Evolutionary conservation across 208 protist species (phyloP), one percentile per base, ranked within the genome.

Genomic region (Trypanosoma caninum): DNA sequence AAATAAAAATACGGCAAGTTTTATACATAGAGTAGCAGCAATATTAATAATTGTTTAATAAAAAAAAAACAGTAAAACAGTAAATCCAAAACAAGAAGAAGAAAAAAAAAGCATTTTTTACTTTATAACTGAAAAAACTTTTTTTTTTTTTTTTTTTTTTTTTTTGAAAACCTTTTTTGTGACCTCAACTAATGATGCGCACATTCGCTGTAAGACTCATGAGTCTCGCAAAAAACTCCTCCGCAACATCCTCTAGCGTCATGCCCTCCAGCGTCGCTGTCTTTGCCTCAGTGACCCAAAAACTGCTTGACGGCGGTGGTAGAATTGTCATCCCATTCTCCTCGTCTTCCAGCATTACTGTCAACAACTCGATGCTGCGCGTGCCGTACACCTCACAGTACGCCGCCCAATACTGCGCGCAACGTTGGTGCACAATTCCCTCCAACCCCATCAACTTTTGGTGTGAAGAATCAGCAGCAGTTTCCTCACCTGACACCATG

Each of bases 311-410:
- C 1, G 82, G 86, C 9, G 82, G 76, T 5, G 77, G 76, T 30
- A 89, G 56, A 30, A 80, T 58, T 55, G 52, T 70, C 48, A 72
- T 66, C 16, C 68, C 74, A 30, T 47, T 40, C 16, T 53, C 74
- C 34, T 69, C 76, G 37, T 84, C 78, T 23, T 88, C 81, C 8
- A 87, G 62, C 48, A 76, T 76, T 30, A 89, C 75, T 8, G 69
- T 81, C 14, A 82, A 56, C 28, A 42, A 68, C 53, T 80, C 77
- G 3, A 72, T 69, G 45, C 66, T 78, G 55, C 75, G 45, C 0
- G 75, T 90, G 63, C 86, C 86, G 65, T 91, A 93, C 3, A 93
- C 83, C 46, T 84, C 72, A 59, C 80, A 87, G 67, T 82, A 80
- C 3, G 83, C 80, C 13, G 82, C 67, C 81, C 81, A 93, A 59